Evolutionary conservation across 495 filamentous ascomycete genomes (phyloP).

Genomic region (Cercophora sp.): DNA sequence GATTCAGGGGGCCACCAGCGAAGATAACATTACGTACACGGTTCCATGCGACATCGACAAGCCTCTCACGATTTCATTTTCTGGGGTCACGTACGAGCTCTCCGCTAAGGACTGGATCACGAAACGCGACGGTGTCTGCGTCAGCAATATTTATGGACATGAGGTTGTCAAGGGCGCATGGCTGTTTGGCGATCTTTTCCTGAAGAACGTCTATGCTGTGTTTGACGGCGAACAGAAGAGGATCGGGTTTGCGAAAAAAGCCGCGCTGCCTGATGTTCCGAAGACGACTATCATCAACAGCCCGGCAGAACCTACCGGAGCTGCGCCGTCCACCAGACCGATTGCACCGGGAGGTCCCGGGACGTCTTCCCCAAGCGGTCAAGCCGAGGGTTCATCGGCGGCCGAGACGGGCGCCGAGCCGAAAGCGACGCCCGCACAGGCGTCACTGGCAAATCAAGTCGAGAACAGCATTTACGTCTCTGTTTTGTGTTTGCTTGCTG

Average conservation of each 20-base stretch:
- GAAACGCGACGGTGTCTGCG: slow-evolving; percentile 45
- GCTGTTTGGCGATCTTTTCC: slow-evolving; percentile 77
- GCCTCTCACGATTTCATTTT: slow-evolving; percentile 37
- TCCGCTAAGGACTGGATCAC: slow-evolving; percentile 68
- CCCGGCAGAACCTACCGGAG: background rate
- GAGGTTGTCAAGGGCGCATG: slow-evolving; percentile 48
- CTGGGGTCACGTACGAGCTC: slow-evolving; percentile 56
- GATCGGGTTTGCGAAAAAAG: slow-evolving; percentile 46
- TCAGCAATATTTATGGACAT: slow-evolving; percentile 60
- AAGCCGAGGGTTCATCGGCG: background rate
- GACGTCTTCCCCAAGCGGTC: too few species aligned
- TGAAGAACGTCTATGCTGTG: slow-evolving; percentile 87
- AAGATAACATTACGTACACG: slow-evolving; percentile 52
- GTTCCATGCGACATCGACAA: slow-evolving; percentile 66
- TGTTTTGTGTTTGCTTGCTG: slow-evolving; percentile 15
- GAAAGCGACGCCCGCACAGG: slow-evolving; percentile 4
- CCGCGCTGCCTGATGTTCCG: slow-evolving; percentile 12
- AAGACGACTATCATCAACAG: slow-evolving; percentile 11
- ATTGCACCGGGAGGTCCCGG: background rate
- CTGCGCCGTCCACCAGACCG: slow-evolving; percentile 8
- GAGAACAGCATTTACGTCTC: slow-evolving; percentile 12
- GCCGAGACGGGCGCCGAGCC: background rate
- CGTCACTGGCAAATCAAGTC: slow-evolving; percentile 17
- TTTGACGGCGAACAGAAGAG: slow-evolving; percentile 65
- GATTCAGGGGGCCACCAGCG: slow-evolving; percentile 52